These are phyloP conservation scores for Backusella tarrabulga DNA, from an alignment of 192 early-diverging fungal genomes.

Conservation along the genomic window DNA sequence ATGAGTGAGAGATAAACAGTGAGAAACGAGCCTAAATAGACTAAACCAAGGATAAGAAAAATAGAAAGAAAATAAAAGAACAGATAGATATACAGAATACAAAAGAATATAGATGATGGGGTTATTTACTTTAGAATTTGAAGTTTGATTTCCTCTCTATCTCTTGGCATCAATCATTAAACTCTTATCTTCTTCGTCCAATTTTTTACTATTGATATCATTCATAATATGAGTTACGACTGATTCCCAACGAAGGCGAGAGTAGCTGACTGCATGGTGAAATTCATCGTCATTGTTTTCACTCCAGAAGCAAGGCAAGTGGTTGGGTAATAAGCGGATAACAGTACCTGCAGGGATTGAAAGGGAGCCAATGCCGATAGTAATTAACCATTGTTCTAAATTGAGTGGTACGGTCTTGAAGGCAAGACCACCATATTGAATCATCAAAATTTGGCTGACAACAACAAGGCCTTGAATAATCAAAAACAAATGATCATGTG, in stretches of 20 bases:
- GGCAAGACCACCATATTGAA: conserved; percentile 81
- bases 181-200: background rate
- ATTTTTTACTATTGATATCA: conserved; percentile 1
- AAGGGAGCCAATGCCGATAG: conserved; percentile 75
- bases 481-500: conserved; percentile 76
- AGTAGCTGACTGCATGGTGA: conserved; percentile 19
- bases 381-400: conserved; percentile 70
- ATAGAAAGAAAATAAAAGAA: background rate
- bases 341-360: conserved; percentile 69
- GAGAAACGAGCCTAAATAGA: background rate
- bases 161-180: background rate
- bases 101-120: background rate
- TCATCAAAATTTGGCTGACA: conserved; percentile 75
- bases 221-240: conserved; percentile 7
- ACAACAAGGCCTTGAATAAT: conserved; percentile 55
- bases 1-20: background rate
- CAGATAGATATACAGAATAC: background rate
- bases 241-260: conserved; percentile 25
- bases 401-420: conserved; percentile 78
- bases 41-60: background rate
- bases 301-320: conserved; percentile 12
- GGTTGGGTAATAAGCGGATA: conserved; percentile 71
- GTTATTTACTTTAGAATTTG: background rate
- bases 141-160: background rate
- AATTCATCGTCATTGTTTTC: conserved; percentile 43